phyloP scores from a whole-genome alignment of 2,329 filamentous ascomycete genomes.

The Colletotrichum nymphaeae region DNA sequence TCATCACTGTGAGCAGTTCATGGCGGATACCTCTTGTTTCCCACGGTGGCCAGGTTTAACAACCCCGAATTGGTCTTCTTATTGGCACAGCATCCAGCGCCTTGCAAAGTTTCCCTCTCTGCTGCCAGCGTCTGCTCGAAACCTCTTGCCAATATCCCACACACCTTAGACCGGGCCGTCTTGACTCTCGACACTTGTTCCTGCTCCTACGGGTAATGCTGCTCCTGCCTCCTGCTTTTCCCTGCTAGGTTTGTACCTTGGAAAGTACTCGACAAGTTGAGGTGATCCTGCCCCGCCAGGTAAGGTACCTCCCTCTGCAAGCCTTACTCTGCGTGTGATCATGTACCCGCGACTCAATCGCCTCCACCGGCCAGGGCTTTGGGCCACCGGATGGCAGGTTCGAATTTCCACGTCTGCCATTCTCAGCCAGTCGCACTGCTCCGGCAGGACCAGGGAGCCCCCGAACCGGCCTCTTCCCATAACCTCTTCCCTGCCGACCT shows the following conservation, averaged over 20 bases:
- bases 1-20: neutral
- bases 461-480: constrained; percentile 20
- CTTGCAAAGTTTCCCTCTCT: neutral
- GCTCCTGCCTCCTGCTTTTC: neutral
- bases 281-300: neutral
- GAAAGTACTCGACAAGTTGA: no score
- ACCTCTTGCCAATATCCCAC: neutral
- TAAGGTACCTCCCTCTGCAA: constrained; percentile 14
- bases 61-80: neutral
- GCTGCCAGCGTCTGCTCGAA: neutral
- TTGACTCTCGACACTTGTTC: neutral
- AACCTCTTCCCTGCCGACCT: constrained; percentile 10
- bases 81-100: neutral
- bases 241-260: neutral
- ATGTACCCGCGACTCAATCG: constrained; percentile 31
- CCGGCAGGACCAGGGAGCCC: constrained; percentile 6
- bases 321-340: constrained; percentile 19
- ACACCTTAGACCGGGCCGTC: neutral
- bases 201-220: neutral
- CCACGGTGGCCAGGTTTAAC: neutral
- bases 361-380: constrained; percentile 27
- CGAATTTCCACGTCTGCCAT: constrained; percentile 25
- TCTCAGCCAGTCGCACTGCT: constrained; percentile 23
- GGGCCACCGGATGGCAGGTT: constrained; percentile 26
- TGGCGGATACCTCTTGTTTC: neutral